Evolutionary conservation across 169 alveolate genomes (phyloP).

Genomic region (Cryptosporidium bovis): DNA sequence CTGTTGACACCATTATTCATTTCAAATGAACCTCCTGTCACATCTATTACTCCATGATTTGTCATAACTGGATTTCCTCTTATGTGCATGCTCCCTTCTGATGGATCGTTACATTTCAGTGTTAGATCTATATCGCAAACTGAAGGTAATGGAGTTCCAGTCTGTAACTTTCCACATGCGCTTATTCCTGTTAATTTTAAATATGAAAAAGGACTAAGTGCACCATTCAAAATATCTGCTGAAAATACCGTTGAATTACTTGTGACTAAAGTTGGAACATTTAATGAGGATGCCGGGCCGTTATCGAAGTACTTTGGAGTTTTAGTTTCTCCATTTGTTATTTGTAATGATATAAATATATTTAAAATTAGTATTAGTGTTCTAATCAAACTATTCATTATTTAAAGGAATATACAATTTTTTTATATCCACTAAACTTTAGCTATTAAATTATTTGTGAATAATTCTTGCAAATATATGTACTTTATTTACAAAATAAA

Average conservation of each 20-base stretch:
- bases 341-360: neutral
- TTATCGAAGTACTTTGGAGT: constrained; percentile 44
- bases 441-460: no score
- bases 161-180: constrained; percentile 51
- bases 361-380: neutral
- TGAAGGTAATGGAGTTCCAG: constrained; percentile 46
- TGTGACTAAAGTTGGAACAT: constrained; percentile 22
- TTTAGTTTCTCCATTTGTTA: neutral
- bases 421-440: no score
- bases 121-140: constrained; percentile 28
- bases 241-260: constrained; percentile 14
- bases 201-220: constrained; percentile 60
- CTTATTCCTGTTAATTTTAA: constrained; percentile 42
- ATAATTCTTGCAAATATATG: no score
- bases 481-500: no score
- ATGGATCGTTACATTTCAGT: constrained; percentile 59
- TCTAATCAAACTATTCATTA: neutral
- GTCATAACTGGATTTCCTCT: constrained; percentile 64
- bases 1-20: constrained; percentile 14
- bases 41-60: constrained; percentile 52
- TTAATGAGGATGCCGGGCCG: constrained; percentile 59
- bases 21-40: constrained; percentile 68
- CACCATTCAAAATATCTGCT: constrained; percentile 64
- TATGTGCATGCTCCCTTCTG: constrained; percentile 37
- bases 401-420: no score